Conservation (phyloP, 2,329 filamentous ascomycete species). For the Beauveria pseudobassiana region DNA sequence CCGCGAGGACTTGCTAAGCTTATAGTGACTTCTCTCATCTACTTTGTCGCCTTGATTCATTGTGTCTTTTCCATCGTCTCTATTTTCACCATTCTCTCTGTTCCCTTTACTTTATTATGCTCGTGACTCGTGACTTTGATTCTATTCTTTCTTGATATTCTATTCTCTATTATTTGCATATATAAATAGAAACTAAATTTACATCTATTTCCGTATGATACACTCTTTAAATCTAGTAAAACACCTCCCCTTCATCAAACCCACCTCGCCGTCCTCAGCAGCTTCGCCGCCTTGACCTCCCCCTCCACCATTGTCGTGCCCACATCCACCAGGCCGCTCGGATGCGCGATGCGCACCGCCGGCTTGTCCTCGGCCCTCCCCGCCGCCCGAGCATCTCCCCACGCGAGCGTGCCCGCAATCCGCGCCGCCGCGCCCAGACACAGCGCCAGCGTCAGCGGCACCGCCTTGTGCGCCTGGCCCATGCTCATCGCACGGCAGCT, state of each 20-base stretch:
- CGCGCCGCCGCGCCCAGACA: slow-evolving; percentile 42
- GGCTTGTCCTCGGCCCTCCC: neutral
- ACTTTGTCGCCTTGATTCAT: too few species aligned
- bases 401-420: slow-evolving; percentile 38
- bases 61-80: too few species aligned
- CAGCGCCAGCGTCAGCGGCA: slow-evolving; percentile 48
- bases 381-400: neutral
- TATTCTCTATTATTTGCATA: neutral
- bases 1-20: too few species aligned
- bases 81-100: too few species aligned
- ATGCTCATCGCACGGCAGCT: slow-evolving; percentile 44
- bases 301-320: slow-evolving; percentile 33
- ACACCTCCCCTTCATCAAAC: slow-evolving; percentile 42
- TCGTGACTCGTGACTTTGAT: too few species aligned
- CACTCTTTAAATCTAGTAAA: slow-evolving; percentile 25
- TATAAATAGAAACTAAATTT: too few species aligned
- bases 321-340: slow-evolving; percentile 39
- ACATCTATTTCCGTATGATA: neutral
- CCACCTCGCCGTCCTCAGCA: slow-evolving; percentile 40
- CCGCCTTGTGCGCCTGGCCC: slow-evolving; percentile 48
- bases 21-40: too few species aligned
- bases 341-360: slow-evolving; percentile 37
- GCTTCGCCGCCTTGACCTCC: slow-evolving; percentile 34
- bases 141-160: neutral
- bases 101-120: too few species aligned